phyloP scores from a whole-genome alignment of 768 basidiomycete genomes.

The Mrakia frigida region DNA sequence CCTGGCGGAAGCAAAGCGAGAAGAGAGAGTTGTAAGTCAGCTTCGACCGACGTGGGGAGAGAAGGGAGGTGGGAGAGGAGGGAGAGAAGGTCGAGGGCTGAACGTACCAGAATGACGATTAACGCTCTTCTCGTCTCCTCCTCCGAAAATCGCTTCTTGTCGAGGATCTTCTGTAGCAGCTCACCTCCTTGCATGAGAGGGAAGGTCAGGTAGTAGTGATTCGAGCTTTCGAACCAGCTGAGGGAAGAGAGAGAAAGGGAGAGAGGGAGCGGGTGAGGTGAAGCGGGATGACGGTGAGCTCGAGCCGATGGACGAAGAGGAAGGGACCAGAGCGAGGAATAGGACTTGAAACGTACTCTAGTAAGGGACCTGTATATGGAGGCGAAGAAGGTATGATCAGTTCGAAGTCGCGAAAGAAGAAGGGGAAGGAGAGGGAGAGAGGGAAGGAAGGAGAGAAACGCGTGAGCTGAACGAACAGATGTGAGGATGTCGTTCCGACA shows the following conservation, averaged over 20 bases:
- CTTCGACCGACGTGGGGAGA: too few relatives aligned
- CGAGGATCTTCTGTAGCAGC: slow-evolving; percentile 29
- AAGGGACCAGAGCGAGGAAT: background rate
- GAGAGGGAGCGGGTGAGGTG: background rate
- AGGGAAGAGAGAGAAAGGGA: background rate
- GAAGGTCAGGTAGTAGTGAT: slow-evolving; percentile 32
- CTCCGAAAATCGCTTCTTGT: slow-evolving; percentile 31
- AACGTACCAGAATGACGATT: slow-evolving; percentile 23
- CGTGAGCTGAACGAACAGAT: background rate
- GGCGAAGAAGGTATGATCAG: background rate
- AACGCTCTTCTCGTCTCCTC: slow-evolving; percentile 24
- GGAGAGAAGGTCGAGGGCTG: too few relatives aligned
- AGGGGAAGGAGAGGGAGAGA: background rate
- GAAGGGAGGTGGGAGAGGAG: too few relatives aligned
- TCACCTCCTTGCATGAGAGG: slow-evolving; percentile 24
- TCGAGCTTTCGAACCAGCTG: slow-evolving; percentile 31
- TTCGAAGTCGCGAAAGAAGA: too few relatives aligned
- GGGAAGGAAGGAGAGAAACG: background rate
- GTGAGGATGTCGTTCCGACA: slow-evolving; percentile 6
- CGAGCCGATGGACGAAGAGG: too few relatives aligned
- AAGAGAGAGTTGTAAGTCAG: background rate
- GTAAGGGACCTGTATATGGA: slow-evolving; percentile 8
- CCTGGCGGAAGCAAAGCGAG: background rate
- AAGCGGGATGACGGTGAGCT: background rate
- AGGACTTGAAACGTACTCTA: slow-evolving; percentile 11